phyloP scores from a whole-genome alignment of 106 monocot genomes.

The Agapanthus africanus region DNA sequence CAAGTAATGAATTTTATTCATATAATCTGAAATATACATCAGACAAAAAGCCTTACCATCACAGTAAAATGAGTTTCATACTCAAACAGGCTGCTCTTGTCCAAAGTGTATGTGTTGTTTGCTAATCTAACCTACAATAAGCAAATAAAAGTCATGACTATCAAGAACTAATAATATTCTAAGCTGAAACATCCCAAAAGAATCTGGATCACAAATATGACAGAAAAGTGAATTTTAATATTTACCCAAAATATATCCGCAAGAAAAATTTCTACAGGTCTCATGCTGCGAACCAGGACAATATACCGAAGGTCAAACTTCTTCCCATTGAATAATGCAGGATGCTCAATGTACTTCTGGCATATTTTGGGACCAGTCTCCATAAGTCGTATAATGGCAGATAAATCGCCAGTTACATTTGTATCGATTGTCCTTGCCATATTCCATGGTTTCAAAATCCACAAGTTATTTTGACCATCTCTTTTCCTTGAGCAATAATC shows the following conservation, averaged over 20 bases:
- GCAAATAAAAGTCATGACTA: background rate
- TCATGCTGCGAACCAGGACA: slow-evolving; percentile 85
- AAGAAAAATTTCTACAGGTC: slow-evolving; percentile 82
- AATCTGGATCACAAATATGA: background rate
- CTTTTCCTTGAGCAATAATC: slow-evolving; percentile 54
- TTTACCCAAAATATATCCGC: slow-evolving; percentile 86
- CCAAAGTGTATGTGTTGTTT: slow-evolving; percentile 79
- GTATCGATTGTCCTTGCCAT: slow-evolving; percentile 98
- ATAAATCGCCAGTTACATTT: slow-evolving; percentile 69
- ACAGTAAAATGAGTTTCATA: slow-evolving; percentile 99
- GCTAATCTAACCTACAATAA: slow-evolving; percentile 72
- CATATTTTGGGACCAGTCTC: slow-evolving; percentile 99
- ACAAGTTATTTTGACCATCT: slow-evolving; percentile 54
- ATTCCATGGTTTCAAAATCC: slow-evolving; percentile 99
- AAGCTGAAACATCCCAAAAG: background rate
- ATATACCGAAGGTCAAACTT: slow-evolving; percentile 97
- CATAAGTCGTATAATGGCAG: slow-evolving; percentile 90
- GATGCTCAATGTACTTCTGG: slow-evolving; percentile 92
- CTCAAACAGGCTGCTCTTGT: slow-evolving; percentile 86
- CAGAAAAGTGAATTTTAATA: background rate
- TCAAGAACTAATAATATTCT: background rate
- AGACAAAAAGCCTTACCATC: slow-evolving; percentile 88
- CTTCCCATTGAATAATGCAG: slow-evolving; percentile 72
- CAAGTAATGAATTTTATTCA: no score
- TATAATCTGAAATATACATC: no score